Evolutionary conservation across 1,284 basidiomycete genomes (phyloP).

Genomic region (Coriolopsis trogii): DNA sequence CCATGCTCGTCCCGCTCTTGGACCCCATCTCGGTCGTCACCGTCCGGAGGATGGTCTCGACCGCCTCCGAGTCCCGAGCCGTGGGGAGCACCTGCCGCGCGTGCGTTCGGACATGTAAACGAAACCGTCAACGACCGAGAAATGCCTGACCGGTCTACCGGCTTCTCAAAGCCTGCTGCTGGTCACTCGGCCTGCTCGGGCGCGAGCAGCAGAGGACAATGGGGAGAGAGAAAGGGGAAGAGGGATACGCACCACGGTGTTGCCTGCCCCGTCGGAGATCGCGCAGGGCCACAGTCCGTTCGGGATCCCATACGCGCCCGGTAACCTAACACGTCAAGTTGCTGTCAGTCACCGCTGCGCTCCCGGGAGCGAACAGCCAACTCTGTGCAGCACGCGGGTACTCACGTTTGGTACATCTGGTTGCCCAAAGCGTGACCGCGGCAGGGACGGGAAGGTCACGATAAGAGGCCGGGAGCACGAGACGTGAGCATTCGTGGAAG

Average conservation of each 20-base stretch:
- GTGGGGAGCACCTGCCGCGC: constrained; percentile 30
- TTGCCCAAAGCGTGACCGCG: constrained; percentile 12
- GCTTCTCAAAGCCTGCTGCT: no score
- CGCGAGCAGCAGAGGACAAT: background rate
- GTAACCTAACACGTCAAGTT: constrained; percentile 39
- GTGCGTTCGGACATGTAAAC: no score
- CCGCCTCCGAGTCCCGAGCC: constrained; percentile 31
- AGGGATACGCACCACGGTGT: constrained; percentile 34
- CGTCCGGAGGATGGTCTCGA: constrained; percentile 35
- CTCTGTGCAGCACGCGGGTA: constrained; percentile 26
- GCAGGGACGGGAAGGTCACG: constrained; percentile 28
- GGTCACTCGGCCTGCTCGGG: no score
- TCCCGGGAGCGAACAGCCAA: background rate
- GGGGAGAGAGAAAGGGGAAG: background rate
- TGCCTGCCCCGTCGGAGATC: constrained; percentile 48
- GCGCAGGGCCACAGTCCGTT: constrained; percentile 46
- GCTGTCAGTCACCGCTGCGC: no score
- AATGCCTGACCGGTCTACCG: no score
- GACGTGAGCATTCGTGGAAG: background rate
- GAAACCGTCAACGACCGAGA: no score
- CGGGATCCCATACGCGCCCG: constrained; percentile 41
- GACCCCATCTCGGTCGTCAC: constrained; percentile 46
- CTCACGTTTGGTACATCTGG: constrained; percentile 37
- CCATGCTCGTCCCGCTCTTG: constrained; percentile 43
- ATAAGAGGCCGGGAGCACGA: no score